Evolutionary conservation across 2,329 filamentous ascomycete species (phyloP), one percentile per base, ranked within the genome.

Genomic region (Arthrobotrys megalospora): DNA sequence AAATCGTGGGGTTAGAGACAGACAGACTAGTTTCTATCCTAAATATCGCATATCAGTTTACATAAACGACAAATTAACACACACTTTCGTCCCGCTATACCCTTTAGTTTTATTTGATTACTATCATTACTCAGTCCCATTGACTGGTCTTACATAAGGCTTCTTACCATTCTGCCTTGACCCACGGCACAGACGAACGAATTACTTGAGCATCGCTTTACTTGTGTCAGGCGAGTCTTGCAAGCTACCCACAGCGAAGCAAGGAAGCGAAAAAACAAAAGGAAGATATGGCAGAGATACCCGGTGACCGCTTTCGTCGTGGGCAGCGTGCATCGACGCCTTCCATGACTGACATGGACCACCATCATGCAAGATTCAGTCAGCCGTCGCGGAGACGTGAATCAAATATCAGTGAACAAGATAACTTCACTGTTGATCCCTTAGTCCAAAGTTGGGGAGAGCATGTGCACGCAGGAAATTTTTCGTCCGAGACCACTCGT

Each of bases 111-210:
- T 77, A 71, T 77, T 71, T 77, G 73, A 77, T 77, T 77, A 77
- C 73, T 77, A 77, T 77, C 73, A 36, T 66, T 67, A 45, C 65
- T 63, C 50, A 34, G 16, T 58, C 52, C 48, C 60, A 66, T 77
- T 77, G 66, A 77, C 69, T 50, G 48, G 73, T 77, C 73, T 77
- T 77, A 77, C 73, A 77, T 77, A 77, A 77, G 73, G 73, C 73
- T 71, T 62, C 60, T 38, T 63, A 21, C 60, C 50, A 71, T 47
- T 77, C 60, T 53, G 73, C 73, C 73, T 76, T 71, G 73, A 77
- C 73, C 73, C 73, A 67, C 73, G 73, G 66, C 66, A 66, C 66
- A 60, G 34, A 73, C 60, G 55, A 73, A 73, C 55, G 64, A 73
- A 55, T 55, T 58, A 66, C 16, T 69, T 65, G 58, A 70, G 60